phyloP scores from a whole-genome alignment of 495 filamentous ascomycete genomes.

The Pyrenopolyporus hunteri region DNA sequence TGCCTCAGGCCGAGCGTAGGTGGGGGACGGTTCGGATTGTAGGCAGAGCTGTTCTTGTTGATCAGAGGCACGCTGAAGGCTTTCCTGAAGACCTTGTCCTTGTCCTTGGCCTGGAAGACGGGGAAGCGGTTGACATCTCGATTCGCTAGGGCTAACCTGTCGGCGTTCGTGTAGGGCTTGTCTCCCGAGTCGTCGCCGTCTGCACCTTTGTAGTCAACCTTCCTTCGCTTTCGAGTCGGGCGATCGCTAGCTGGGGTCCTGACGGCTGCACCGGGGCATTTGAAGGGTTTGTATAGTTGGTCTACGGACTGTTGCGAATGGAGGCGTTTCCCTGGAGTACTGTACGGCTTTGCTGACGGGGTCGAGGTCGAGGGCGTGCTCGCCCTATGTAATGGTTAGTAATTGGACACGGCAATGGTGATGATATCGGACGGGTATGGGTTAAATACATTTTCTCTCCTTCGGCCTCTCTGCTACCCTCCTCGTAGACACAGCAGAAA shows the following conservation, averaged over 20 bases:
- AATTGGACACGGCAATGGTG: not conserved
- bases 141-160: slow-evolving; percentile 83
- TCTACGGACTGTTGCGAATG: slow-evolving; percentile 62
- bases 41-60: slow-evolving; percentile 74
- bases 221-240: slow-evolving; percentile 83
- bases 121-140: slow-evolving; percentile 89
- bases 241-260: slow-evolving; percentile 75
- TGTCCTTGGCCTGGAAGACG: slow-evolving; percentile 88
- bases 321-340: slow-evolving; percentile 44
- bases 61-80: slow-evolving; percentile 86
- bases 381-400: slow-evolving; percentile 29
- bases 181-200: slow-evolving; percentile 75
- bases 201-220: slow-evolving; percentile 86
- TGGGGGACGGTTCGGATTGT: slow-evolving; percentile 78
- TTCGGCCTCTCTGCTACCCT: not conserved
- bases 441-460: slow-evolving; percentile 24
- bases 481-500: not conserved
- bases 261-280: slow-evolving; percentile 84
- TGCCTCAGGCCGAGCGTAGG: slow-evolving; percentile 85
- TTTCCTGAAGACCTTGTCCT: slow-evolving; percentile 76
- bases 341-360: slow-evolving; percentile 29
- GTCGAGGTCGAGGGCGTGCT: slow-evolving; percentile 35
- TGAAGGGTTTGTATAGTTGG: slow-evolving; percentile 84
- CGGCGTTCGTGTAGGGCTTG: slow-evolving; percentile 87
- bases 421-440: not conserved